Percentiles rank a stretch among this genome's conserved stretches.
Conservation (phyloP, 2,329 filamentous ascomycete genomes). For the Dactylellina haptotyla region DNA sequence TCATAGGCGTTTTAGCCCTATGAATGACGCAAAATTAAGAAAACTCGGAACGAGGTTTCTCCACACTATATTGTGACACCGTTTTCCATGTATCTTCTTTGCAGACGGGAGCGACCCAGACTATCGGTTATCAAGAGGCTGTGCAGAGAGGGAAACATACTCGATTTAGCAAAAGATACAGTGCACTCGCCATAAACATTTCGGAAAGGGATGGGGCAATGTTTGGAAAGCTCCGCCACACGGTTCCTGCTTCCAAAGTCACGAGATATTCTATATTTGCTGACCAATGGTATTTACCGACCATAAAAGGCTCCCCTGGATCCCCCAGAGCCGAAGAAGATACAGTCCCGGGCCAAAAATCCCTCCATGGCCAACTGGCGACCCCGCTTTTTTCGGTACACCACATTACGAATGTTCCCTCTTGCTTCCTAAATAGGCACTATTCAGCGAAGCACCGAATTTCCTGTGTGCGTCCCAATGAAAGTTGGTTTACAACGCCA, state of each 20-base stretch:
- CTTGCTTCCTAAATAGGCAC: conserved; percentile 10
- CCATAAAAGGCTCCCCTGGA: not conserved
- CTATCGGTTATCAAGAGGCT: conserved; percentile 43
- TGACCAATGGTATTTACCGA: conserved; percentile 30
- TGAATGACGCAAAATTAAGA: conserved; percentile 42
- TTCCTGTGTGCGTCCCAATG: conserved; percentile 16
- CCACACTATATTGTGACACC: conserved; percentile 44
- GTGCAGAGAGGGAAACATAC: conserved; percentile 47
- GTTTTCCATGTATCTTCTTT: conserved; percentile 41
- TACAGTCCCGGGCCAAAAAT: too few species aligned
- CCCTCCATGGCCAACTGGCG: not conserved
- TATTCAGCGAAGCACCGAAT: conserved; percentile 8
- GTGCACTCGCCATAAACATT: conserved; percentile 37
- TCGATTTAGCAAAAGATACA: conserved; percentile 47
- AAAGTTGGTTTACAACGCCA: not conserved
- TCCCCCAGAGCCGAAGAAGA: conserved; percentile 1
- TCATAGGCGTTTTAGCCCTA: conserved; percentile 41
- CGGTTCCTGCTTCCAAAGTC: conserved; percentile 51
- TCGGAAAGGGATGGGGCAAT: conserved; percentile 22
- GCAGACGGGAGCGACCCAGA: conserved; percentile 49
- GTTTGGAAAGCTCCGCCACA: conserved; percentile 46
- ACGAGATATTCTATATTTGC: conserved; percentile 51
- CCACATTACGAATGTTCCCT: conserved; percentile 18
- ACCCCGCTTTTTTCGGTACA: conserved; percentile 16
- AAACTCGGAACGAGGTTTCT: conserved; percentile 9